A percentile compares a stretch with the other conserved stretches of the same genome.
phyloP scores from a whole-genome alignment of 1,284 basidiomycete genomes.

The Trametes sp. region DNA sequence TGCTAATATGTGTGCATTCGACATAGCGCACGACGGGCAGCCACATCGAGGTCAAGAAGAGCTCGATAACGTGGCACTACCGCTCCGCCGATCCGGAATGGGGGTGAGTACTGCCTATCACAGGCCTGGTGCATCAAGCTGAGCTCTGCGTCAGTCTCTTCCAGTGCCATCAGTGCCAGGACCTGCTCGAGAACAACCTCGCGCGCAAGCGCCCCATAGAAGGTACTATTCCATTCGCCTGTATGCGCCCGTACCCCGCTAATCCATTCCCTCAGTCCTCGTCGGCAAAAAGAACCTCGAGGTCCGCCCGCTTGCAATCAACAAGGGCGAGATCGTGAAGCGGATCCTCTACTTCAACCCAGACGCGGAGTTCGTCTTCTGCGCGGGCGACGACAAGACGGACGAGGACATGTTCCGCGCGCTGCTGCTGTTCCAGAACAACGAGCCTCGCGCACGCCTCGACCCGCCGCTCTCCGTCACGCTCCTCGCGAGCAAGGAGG shows the following conservation, averaged over 20 bases:
- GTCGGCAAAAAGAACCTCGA: slow-evolving; percentile 99
- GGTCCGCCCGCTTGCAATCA: slow-evolving; percentile 93
- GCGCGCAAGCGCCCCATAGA: slow-evolving; percentile 90
- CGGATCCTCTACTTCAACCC: slow-evolving; percentile 91
- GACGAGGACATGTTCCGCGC: slow-evolving; percentile 98
- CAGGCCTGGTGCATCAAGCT: slow-evolving; percentile 17
- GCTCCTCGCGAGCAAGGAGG: slow-evolving; percentile 46
- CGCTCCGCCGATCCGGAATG: slow-evolving; percentile 93
- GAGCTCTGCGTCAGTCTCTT: slow-evolving; percentile 66
- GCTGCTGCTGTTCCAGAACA: slow-evolving; percentile 69
- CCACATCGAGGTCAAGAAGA: slow-evolving; percentile 97
- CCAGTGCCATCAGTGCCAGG: slow-evolving; percentile 97
- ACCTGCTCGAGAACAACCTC: slow-evolving; percentile 92
- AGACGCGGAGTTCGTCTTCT: slow-evolving; percentile 95
- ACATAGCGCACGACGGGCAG: slow-evolving; percentile 86
- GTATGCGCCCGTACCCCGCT: slow-evolving; percentile 40
- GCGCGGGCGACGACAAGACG: slow-evolving; percentile 98
- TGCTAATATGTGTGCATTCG: slow-evolving; percentile 30
- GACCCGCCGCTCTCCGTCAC: slow-evolving; percentile 80
- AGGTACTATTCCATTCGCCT: slow-evolving; percentile 51
- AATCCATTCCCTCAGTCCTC: slow-evolving; percentile 60
- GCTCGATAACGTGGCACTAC: slow-evolving; percentile 98
- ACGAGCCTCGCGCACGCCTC: slow-evolving; percentile 58
- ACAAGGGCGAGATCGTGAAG: slow-evolving; percentile 99
- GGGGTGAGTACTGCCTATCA: slow-evolving; percentile 67